phyloP scores from a whole-genome alignment of 2,329 filamentous ascomycete species.

The Aspergillus aculeatus region DNA sequence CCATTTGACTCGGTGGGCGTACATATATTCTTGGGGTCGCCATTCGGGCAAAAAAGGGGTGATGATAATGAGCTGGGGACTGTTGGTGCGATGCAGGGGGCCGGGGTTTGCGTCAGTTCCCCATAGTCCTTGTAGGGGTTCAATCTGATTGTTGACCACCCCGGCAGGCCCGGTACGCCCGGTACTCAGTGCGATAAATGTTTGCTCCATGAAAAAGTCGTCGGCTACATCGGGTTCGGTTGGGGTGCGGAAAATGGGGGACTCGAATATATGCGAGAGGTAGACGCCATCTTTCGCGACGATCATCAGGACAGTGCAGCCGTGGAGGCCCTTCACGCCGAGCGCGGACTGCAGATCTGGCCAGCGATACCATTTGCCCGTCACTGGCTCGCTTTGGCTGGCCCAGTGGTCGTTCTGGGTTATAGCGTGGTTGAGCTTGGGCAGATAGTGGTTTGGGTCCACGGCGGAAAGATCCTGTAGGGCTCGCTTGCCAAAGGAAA shows the following conservation, averaged over 20 bases:
- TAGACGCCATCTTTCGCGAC: slow-evolving; percentile 2
- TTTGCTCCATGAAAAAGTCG: not conserved
- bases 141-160: not conserved
- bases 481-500: not conserved
- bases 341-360: not conserved
- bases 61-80: not conserved
- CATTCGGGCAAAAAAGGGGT: not conserved
- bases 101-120: not conserved
- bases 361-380: slow-evolving; percentile 1
- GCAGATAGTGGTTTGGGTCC: not conserved
- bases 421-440: not conserved
- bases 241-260: not conserved
- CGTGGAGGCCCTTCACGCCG: slow-evolving; percentile 4
- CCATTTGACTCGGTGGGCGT: not conserved
- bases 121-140: not conserved
- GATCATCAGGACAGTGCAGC: slow-evolving; percentile 4
- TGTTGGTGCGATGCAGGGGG: not conserved
- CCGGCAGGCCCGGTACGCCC: not conserved
- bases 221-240: not conserved
- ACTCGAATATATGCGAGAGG: slow-evolving; percentile 6
- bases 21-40: not conserved
- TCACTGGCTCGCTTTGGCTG: not conserved
- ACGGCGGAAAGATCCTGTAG: not conserved
- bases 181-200: not conserved
- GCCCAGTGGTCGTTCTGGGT: not conserved